Percentiles rank a stretch among this genome's conserved stretches.
phyloP scores from a whole-genome alignment of 2,329 filamentous ascomycete species.

The Xylogone sp. region DNA sequence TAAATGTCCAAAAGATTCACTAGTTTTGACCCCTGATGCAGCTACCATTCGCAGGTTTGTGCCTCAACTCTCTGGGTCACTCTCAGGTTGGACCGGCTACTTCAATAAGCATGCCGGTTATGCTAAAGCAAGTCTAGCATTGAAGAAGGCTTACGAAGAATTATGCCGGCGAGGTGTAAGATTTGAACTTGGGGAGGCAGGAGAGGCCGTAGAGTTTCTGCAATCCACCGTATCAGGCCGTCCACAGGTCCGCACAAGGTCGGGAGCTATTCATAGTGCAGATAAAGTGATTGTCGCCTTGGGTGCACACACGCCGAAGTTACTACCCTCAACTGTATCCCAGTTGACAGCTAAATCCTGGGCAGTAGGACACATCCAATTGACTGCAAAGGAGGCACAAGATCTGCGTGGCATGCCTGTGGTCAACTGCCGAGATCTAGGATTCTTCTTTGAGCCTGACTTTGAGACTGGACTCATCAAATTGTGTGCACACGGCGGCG shows the following conservation, averaged over 20 bases:
- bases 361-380: conserved; percentile 47
- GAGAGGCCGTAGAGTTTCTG: conserved; percentile 3
- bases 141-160: conserved; percentile 36
- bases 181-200: conserved; percentile 25
- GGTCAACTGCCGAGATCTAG: conserved; percentile 46
- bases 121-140: conserved; percentile 40
- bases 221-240: conserved; percentile 31
- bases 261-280: conserved; percentile 28
- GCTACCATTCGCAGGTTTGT: conserved; percentile 26
- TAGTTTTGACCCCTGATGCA: conserved; percentile 17
- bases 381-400: conserved; percentile 42
- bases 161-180: conserved; percentile 27
- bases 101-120: conserved; percentile 44
- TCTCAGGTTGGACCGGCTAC: conserved; percentile 46
- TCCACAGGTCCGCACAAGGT: conserved; percentile 32
- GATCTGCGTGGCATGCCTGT: conserved; percentile 44
- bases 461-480: conserved; percentile 45
- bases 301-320: conserved; percentile 37
- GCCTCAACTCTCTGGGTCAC: conserved; percentile 40
- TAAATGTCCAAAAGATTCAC: conserved; percentile 31
- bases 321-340: conserved; percentile 38
- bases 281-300: conserved; percentile 38
- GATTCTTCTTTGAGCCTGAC: conserved; percentile 52
- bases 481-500: conserved; percentile 46
- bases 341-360: conserved; percentile 40